phyloP scores from a whole-genome alignment of 2,329 filamentous ascomycete genomes.

The Arthrocladium fulminans region DNA sequence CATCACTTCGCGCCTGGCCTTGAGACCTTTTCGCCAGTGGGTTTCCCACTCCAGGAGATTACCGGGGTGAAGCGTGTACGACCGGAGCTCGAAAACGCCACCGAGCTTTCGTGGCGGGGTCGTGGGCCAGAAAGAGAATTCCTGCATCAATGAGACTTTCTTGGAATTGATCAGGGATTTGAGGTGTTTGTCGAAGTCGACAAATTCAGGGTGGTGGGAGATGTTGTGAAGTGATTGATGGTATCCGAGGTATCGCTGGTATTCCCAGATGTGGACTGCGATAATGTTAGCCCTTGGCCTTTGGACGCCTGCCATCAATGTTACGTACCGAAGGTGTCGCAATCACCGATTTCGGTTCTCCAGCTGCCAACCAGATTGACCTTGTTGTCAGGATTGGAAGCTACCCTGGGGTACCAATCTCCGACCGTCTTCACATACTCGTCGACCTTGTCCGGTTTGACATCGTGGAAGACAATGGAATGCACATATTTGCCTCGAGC shows the following conservation, averaged over 20 bases:
- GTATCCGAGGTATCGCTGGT: conserved; percentile 93
- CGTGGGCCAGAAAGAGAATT: conserved; percentile 99
- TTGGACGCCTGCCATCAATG: conserved; percentile 5
- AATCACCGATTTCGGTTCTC: conserved; percentile 95
- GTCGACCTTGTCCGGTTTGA: conserved; percentile 90
- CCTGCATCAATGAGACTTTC: conserved; percentile 90
- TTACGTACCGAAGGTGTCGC: conserved; percentile 80
- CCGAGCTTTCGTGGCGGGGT: conserved; percentile 81
- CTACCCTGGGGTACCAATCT: conserved; percentile 86
- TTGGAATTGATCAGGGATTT: conserved; percentile 78
- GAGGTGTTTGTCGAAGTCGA: conserved; percentile 74
- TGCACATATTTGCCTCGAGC: conserved; percentile 97
- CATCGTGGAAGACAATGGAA: conserved; percentile 91
- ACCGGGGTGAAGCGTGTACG: conserved; percentile 90
- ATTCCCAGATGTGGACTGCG: conserved; percentile 97
- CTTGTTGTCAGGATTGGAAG: conserved; percentile 74
- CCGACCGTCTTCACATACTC: conserved; percentile 89
- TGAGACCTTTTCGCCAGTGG: conserved; percentile 88
- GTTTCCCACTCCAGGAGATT: conserved; percentile 98
- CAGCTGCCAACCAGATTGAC: conserved; percentile 96
- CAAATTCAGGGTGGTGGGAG: conserved; percentile 70
- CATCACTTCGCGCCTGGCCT: conserved; percentile 91
- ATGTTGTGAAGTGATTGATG: conserved; percentile 85
- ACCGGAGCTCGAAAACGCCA: conserved; percentile 89
- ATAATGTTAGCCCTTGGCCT: conserved; percentile 26